Evolutionary conservation across 2,329 filamentous ascomycete genomes (phyloP), one percentile per base, ranked within the genome.

Genomic region (Microdochium nivale): DNA sequence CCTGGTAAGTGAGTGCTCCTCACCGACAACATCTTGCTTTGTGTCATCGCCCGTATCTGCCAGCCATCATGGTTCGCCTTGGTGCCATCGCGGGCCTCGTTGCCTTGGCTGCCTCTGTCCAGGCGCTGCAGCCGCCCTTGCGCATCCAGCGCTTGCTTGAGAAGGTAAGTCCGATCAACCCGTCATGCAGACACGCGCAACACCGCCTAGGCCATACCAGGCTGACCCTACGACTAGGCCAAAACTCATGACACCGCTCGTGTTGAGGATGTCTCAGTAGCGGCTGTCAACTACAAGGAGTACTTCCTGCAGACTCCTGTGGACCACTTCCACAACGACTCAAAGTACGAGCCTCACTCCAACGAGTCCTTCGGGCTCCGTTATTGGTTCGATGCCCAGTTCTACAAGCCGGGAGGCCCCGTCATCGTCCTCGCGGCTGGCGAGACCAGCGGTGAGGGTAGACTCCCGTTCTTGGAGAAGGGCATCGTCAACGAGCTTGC

Each of bases 321-420:
- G 32, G 89, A 95, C 66, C 88, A 94, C 63, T 95, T 94, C 70
- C 87, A 87, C 68, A 89, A 92, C 61, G 85, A 90, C 51, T 79
- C 82, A 2, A 72, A 75, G 48, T 95, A 95, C 63, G 87, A 85
- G 65, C 88, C 90, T 33, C 89, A 95, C 66, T 81, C 78, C 9
- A 72, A 86, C 58, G 84, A 67, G 25, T 78, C 70, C 1, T 95
- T 90, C 66, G 68, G 80, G 23, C 71, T 92, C 48, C 80, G 88
- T 11, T 95, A 94, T 71, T 95, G 86, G 86, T 90, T 92, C 59
- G 89, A 95, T 62, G 81, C 84, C 1, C 78, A 78, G 46, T 78
- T 87, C 70, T 95, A 95, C 70, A 77, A 83, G 63, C 70, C 78
- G 0, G 90, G 90, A 13, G 90, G 90, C 0, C 90, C 90, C 0